phyloP scores from a whole-genome alignment of 495 filamentous ascomycete genomes.

The Penicillium crystallinum region DNA sequence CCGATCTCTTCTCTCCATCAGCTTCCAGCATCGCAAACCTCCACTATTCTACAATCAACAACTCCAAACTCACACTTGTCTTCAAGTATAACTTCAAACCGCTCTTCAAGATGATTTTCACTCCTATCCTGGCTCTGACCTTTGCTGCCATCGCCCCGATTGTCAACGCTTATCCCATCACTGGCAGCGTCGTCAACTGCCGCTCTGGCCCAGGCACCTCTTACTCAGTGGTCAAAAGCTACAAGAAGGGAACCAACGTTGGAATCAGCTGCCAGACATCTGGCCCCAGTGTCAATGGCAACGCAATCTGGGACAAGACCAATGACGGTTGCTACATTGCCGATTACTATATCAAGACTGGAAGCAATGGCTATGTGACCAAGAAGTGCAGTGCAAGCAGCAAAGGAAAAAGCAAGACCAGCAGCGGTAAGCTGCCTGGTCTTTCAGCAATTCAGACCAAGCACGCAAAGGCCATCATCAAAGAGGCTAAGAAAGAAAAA shows the following conservation, averaged over 20 bases:
- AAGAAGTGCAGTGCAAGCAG: not conserved
- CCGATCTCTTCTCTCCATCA: not conserved
- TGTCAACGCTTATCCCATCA: slow-evolving; percentile 12
- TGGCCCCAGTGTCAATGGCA: slow-evolving; percentile 11
- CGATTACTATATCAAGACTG: slow-evolving; percentile 13
- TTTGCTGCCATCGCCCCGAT: slow-evolving; percentile 3
- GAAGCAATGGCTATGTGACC: not conserved
- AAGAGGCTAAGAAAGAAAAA: slow-evolving; percentile 11
- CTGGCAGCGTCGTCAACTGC: slow-evolving; percentile 7
- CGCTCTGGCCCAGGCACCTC: slow-evolving; percentile 16
- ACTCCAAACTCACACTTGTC: not conserved
- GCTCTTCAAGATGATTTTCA: slow-evolving; percentile 6
- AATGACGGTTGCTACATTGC: slow-evolving; percentile 15
- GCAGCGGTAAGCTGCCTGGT: slow-evolving; percentile 9
- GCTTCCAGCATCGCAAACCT: not conserved
- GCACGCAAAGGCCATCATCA: slow-evolving; percentile 14
- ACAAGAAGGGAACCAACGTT: slow-evolving; percentile 8
- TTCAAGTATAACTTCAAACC: not conserved
- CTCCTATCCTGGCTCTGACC: slow-evolving; percentile 8
- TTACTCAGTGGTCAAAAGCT: slow-evolving; percentile 13
- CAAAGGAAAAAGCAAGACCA: not conserved
- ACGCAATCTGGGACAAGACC: slow-evolving; percentile 16
- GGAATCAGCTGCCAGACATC: slow-evolving; percentile 13
- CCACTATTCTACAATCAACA: not conserved
- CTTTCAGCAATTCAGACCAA: slow-evolving; percentile 14